Percentiles rank a stretch among this genome's conserved stretches.
phyloP scores from a whole-genome alignment of 208 protist genomes.

The Trypanosoma lewisi region DNA sequence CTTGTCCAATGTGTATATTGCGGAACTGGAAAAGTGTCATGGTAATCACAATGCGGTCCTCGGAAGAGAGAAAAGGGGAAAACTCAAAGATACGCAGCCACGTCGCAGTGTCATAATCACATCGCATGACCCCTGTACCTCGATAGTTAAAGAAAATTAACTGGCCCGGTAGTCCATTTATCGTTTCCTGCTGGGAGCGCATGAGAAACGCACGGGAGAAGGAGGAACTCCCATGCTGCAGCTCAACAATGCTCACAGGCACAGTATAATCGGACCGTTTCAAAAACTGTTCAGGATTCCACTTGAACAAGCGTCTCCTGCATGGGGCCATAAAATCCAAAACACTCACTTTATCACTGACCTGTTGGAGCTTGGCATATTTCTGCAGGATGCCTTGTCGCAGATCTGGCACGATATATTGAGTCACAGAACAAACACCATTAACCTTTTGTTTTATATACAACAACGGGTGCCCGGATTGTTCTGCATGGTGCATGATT shows the following conservation, averaged over 20 bases:
- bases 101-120: slow-evolving; percentile 62
- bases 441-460: slow-evolving; percentile 11
- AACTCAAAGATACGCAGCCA: slow-evolving; percentile 62
- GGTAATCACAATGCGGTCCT: slow-evolving; percentile 62
- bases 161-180: neutral
- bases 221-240: slow-evolving; percentile 3
- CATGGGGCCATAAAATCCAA: slow-evolving; percentile 1
- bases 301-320: neutral
- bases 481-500: neutral
- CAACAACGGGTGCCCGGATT: slow-evolving; percentile 9
- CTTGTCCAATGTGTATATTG: slow-evolving; percentile 50
- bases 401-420: slow-evolving; percentile 20
- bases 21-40: slow-evolving; percentile 45
- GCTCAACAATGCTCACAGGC: slow-evolving; percentile 6
- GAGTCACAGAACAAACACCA: slow-evolving; percentile 15
- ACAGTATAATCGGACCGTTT: slow-evolving; percentile 2
- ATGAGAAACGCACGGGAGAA: slow-evolving; percentile 4
- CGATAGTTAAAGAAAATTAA: slow-evolving; percentile 59
- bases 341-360: neutral
- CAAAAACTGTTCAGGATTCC: slow-evolving; percentile 11
- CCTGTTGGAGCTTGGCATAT: slow-evolving; percentile 10
- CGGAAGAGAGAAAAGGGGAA: slow-evolving; percentile 38
- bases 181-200: neutral
- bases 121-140: slow-evolving; percentile 46
- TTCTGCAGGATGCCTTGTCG: slow-evolving; percentile 5